Evolutionary conservation across 805 yeast species (phyloP).

Genomic region (Lachancea lanzarotensis): DNA sequence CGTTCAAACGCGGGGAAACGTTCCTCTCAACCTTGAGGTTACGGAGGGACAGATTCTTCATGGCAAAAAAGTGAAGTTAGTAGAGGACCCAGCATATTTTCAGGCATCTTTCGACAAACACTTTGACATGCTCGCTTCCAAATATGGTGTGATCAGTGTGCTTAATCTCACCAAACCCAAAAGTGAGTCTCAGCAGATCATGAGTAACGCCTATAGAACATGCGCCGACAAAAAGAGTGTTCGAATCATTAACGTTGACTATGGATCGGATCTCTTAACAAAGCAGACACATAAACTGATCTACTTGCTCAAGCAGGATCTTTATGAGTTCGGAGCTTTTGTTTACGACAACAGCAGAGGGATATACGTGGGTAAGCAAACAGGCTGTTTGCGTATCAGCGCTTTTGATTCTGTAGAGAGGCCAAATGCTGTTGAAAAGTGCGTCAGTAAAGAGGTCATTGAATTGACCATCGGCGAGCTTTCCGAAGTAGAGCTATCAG

Average conservation of each 20-base stretch:
- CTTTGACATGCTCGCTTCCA: constrained; percentile 58
- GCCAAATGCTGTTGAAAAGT: constrained; percentile 66
- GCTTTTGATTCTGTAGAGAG: constrained; percentile 87
- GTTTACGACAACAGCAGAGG: constrained; percentile 57
- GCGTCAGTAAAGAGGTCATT: constrained; percentile 65
- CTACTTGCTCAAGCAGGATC: constrained; percentile 53
- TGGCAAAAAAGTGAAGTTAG: constrained; percentile 72
- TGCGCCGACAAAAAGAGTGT: constrained; percentile 38
- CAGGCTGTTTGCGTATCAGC: constrained; percentile 85
- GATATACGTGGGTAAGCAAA: constrained; percentile 68
- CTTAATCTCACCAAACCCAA: constrained; percentile 67
- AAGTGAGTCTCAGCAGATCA: constrained; percentile 57
- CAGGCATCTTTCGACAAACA: constrained; percentile 84
- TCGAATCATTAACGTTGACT: constrained; percentile 34
- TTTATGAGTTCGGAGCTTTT: constrained; percentile 79
- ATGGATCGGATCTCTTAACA: constrained; percentile 33
- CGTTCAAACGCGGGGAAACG: constrained; percentile 82
- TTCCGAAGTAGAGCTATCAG: constrained; percentile 32
- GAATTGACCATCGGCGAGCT: constrained; percentile 38
- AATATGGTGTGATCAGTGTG: constrained; percentile 80
- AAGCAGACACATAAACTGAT: constrained; percentile 37
- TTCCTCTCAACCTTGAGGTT: constrained; percentile 93
- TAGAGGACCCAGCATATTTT: constrained; percentile 74
- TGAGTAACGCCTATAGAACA: constrained; percentile 53
- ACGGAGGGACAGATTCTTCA: constrained; percentile 59